Base-by-base conservation (phyloP, 345 rosid genomes). In the Eucalyptus lansdowneana region DNA sequence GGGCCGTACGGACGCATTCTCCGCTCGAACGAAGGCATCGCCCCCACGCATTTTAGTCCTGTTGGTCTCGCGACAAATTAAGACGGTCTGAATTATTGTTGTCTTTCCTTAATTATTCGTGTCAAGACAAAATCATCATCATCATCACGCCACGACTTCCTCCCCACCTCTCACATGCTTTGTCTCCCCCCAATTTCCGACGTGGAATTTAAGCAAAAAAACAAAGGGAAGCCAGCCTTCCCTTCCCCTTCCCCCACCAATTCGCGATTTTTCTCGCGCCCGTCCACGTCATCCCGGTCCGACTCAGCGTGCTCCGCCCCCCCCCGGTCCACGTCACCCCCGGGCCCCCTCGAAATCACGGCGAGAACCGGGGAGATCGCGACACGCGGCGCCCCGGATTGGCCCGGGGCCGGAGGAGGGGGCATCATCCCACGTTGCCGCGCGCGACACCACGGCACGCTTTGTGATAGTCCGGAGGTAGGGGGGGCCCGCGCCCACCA, bases 101-200 rank as follows among this genome's bases (percentile, higher is more conserved):
- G 72, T 91, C 65, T 89, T 89, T 92, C 88, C 88, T 45, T 80
- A 90, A 80, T 90, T 50, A 90, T 91, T 80, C 72, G 88, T 86
- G 90, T 65, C 24, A 89, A 91, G 95, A 94, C 95, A 91, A 91
- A 93, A 91, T 94, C 90, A 94, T 93, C 88, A 91, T 91, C 88
- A 91, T 91, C 51, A 88, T 90, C 93, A 91, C 89, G 91, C 91
- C 91, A 89, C 31, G 14, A 49, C 88, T 19, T 86, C 69, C 29
- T 56, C 86, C 87, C 86, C 88, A 45, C 87, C 88, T 88, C 81
- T 91, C 94, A 94, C 94, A 91, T 92, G 93, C 90, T 7, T 29
- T 93, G 92, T 92, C 89, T 9, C 45, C 16, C 47, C 5, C 80
- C 45, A 83, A n/a, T 89, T 89, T 89, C 86, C 53, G 47, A 60